Evolutionary conservation across 352 stramenopile genomes (phyloP), one percentile per base, ranked within the genome.

Genomic region (Peronospora destructor): DNA sequence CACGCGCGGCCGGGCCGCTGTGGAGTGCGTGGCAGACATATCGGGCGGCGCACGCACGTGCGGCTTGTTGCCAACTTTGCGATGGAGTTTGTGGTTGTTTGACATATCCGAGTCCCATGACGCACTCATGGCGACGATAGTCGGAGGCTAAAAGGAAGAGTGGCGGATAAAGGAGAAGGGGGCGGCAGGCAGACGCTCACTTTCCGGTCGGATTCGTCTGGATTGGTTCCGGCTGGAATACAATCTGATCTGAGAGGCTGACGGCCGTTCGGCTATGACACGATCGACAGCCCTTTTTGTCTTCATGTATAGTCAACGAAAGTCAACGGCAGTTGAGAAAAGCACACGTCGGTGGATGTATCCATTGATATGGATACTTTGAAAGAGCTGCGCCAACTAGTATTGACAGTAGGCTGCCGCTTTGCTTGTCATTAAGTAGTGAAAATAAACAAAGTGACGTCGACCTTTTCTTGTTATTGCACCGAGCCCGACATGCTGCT

Each of bases 91-190:
- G 46, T 90, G 72, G 64, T 90, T 92, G 52, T 86, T 82, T 10
- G 81, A 84, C 44, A 92, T 56, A 48, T 92, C 81, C 45, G 76
- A 76, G 57, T 92, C 78, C 81, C 81, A 92, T 28, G 85, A 78
- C 50, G 82, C 63, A 57, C 73, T 87, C 75, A 89, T 89, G 53
- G 30, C 37, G 19, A 45, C 35, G 16, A 28, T 7, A n/a, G 36
- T 42, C 16, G 6, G 14, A 6, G 6, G n/a, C 25, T 25, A 13
- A 11, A 14, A 23, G 45, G 33, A 26, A 26, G 23, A 19, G 33
- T 7, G 6, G 33, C 13, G 28, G 12, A 32, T 3, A 30, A 30
- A 32, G 28, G 8, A 12, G 23, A 26, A 23, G 19, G 19, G 19
- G 19, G 3, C 19, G 19, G 19, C n/a, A n/a, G n/a, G n/a, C n/a